Conservation (phyloP, 2,329 filamentous ascomycete genomes). For the Huntiella abstrusa region DNA sequence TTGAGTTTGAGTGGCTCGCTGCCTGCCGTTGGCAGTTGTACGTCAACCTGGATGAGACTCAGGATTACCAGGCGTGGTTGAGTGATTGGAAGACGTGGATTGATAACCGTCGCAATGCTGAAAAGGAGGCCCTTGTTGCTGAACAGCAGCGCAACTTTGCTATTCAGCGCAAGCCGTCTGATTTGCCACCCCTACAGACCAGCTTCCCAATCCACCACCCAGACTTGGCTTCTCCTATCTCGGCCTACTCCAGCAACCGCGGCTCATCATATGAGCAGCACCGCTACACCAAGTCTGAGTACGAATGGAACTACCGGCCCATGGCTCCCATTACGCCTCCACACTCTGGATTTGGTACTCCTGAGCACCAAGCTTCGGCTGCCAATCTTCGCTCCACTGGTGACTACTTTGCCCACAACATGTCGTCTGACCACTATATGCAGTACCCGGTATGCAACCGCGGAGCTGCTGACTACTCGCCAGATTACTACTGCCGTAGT, state of each 20-base stretch:
- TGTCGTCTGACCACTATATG: conserved; percentile 20
- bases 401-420: conserved; percentile 34
- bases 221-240: conserved; percentile 13
- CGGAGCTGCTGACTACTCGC: conserved; percentile 16
- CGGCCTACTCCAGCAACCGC: conserved; percentile 18
- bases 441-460: conserved; percentile 20
- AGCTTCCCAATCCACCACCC: conserved; percentile 12
- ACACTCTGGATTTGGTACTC: conserved; percentile 42
- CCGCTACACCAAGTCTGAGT: conserved; percentile 18
- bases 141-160: conserved; percentile 18
- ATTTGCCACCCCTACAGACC: conserved; percentile 29
- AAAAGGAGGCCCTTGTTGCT: conserved; percentile 16
- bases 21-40: conserved; percentile 73
- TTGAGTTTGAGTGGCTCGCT: conserved; percentile 76
- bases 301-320: conserved; percentile 12
- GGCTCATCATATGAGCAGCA: conserved; percentile 15
- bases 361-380: conserved; percentile 35
- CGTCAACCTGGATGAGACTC: conserved; percentile 60
- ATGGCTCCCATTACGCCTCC: conserved; percentile 35
- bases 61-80: conserved; percentile 48
- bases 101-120: conserved; percentile 32
- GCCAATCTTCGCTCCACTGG: conserved; percentile 22
- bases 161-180: conserved; percentile 30
- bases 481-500: conserved; percentile 22
- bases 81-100: conserved; percentile 41